A percentile compares a stretch with the other conserved stretches of the same genome.
These are phyloP conservation scores for Fusarium pseudograminearum DNA, from an alignment of 2,329 filamentous ascomycete genomes.

Conservation along the genomic window DNA sequence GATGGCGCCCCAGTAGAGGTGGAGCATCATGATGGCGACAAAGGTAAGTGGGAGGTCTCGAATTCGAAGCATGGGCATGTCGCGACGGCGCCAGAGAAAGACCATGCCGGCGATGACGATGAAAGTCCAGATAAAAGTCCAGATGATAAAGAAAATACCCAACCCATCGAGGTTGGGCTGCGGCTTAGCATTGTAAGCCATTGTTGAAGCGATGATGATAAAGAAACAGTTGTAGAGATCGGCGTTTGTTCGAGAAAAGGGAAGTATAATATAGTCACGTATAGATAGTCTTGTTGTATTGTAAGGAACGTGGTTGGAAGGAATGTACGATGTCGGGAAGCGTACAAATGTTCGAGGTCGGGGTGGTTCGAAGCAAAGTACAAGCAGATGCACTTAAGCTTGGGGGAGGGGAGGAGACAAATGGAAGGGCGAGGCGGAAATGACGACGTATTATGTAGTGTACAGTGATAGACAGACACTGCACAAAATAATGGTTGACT, in stretches of 20 bases:
- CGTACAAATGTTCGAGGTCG: not conserved
- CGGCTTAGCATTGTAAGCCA: slow-evolving; percentile 46
- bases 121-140: slow-evolving; percentile 55
- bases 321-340: slow-evolving; percentile 33
- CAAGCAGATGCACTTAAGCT: not conserved
- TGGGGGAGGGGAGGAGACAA: not conserved
- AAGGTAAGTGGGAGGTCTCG: slow-evolving; percentile 58
- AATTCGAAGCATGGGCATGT: slow-evolving; percentile 57
- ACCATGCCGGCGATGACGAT: slow-evolving; percentile 55
- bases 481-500: not conserved
- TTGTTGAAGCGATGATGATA: slow-evolving; percentile 5
- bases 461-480: not conserved
- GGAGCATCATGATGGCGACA: slow-evolving; percentile 55
- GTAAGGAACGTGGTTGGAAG: slow-evolving; percentile 43
- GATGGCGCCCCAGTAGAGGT: slow-evolving; percentile 58
- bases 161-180: slow-evolving; percentile 53
- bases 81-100: slow-evolving; percentile 56
- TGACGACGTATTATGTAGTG: slow-evolving; percentile 36
- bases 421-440: slow-evolving; percentile 16
- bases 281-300: not conserved
- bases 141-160: slow-evolving; percentile 57
- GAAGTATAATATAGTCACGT: slow-evolving; percentile 1
- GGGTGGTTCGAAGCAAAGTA: slow-evolving; percentile 2
- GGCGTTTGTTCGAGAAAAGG: not conserved
- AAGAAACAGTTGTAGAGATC: not conserved